phyloP scores from a whole-genome alignment of 495 filamentous ascomycete species.

The Penicillium cosmopolitanum region DNA sequence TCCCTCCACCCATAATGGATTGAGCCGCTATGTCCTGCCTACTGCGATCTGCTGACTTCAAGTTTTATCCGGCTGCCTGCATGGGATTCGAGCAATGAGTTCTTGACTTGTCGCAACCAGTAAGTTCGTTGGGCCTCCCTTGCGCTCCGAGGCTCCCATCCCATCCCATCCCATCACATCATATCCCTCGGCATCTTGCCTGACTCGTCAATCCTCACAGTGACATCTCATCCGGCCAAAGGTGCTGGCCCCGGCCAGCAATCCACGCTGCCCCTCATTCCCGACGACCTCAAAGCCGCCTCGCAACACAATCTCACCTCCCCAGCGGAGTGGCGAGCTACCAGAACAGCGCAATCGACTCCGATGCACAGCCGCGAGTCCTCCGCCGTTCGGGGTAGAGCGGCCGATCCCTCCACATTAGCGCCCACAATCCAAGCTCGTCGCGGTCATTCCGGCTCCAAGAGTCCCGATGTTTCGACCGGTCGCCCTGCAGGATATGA shows the following conservation, averaged over 20 bases:
- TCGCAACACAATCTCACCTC: conserved; percentile 49
- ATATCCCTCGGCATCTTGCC: conserved; percentile 1
- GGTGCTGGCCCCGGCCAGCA: conserved; percentile 47
- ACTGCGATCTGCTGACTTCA: conserved; percentile 14
- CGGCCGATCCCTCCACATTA: conserved; percentile 42
- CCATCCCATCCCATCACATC: conserved; percentile 9
- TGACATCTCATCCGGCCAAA: conserved; percentile 47
- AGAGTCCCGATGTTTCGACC: conserved; percentile 51
- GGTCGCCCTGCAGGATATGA: conserved; percentile 52
- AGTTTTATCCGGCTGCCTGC: conserved; percentile 22
- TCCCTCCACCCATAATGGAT: conserved; percentile 11
- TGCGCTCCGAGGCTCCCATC: conserved; percentile 2
- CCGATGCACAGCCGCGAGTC: conserved; percentile 54
- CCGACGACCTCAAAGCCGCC: conserved; percentile 45
- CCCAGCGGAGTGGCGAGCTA: conserved; percentile 44
- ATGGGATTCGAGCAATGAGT: conserved; percentile 27
- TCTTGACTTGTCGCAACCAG: conserved; percentile 24
- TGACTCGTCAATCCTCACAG: conserved; percentile 24
- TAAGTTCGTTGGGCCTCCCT: conserved; percentile 21
- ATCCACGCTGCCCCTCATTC: conserved; percentile 48
- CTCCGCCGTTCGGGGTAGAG: conserved; percentile 49
- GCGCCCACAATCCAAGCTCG: conserved; percentile 49
- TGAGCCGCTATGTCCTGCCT: conserved; percentile 22
- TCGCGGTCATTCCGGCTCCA: conserved; percentile 59
- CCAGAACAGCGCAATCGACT: conserved; percentile 52